Evolutionary conservation across 2,329 filamentous ascomycete genomes (phyloP), one percentile per base, ranked within the genome.

Genomic region (Teratosphaeria pseudoeucalypti): DNA sequence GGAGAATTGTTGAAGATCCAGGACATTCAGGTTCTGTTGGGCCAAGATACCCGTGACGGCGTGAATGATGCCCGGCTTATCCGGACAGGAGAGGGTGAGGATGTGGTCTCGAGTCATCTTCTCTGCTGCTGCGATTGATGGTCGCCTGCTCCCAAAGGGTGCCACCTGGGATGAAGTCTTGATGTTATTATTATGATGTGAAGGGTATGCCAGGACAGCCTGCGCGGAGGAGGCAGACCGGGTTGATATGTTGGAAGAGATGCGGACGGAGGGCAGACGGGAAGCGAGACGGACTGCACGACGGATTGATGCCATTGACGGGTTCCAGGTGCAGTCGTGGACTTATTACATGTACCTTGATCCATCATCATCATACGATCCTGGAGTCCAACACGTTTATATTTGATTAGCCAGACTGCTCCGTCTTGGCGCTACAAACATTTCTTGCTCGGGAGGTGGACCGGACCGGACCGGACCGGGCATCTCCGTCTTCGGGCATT

Each of bases 1-100:
- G 52, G 85, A 88, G 79, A 90, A 94, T 76, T 94, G 89, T 76
- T 91, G 89, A 64, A 91, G 82, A 75, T 94, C 88, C 64, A 92
- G 79, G 71, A 94, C 89, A 75, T 91, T 94, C 76, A 92, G 81
- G 68, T 84, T 82, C 73, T 89, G 82, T 62, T 81, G 76, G 54
- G 88, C 87, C 63, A 94, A 82, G 67, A 92, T 81, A 63, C 85
- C 88, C 7, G 89, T 92, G 65, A 94, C 89, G 59, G 88, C 87
- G 74, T 92, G 88, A 63, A 94, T 87, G 71, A 94, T 92, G 72
- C 89, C 89, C 29, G 89, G 83, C 77, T 88, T 87, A 78, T 94
- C 89, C 57, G 89, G 88, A 77, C 89, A 92, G 58, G 88, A 90
- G 63, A 94, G 81, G 32, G 89, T 92, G 67, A 94, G 83, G 72